Percentiles rank a stretch among this genome's conserved stretches.
Conservation (phyloP, 257 asterid species). For the Linaria vulgaris region DNA sequence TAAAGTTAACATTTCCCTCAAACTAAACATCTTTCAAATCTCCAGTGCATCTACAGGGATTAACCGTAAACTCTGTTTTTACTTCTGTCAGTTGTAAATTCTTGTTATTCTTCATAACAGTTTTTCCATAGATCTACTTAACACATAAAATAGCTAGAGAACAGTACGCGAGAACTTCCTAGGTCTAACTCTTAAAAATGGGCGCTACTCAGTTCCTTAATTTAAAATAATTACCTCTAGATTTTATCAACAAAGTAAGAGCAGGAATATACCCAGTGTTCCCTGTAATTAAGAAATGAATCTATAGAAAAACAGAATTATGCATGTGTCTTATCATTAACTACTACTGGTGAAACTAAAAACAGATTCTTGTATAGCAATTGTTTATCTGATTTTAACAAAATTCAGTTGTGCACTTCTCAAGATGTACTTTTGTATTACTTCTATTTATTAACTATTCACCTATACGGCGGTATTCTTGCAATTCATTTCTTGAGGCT, state of each 20-base stretch:
- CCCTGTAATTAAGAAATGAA: not conserved
- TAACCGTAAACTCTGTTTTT: constrained; percentile 1
- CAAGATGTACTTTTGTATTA: not conserved
- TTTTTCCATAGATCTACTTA: not conserved
- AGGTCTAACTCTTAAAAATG: not conserved
- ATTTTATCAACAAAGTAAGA: constrained; percentile 2
- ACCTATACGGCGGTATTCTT: not conserved
- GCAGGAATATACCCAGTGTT: not conserved
- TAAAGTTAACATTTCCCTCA: not conserved
- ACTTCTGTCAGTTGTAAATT: not conserved
- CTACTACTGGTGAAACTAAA: not conserved
- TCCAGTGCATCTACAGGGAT: not conserved
- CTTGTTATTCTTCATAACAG: not conserved
- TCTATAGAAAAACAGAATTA: not conserved
- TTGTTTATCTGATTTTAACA: not conserved
- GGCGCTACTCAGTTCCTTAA: constrained; percentile 14
- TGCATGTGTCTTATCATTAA: not conserved
- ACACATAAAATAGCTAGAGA: not conserved
- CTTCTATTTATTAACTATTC: not conserved
- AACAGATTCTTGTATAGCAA: not conserved
- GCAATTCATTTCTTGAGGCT: not conserved
- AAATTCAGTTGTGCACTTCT: not conserved
- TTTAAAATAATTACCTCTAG: not conserved
- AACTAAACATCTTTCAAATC: constrained; percentile 19
- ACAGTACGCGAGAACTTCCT: not conserved